Evolutionary conservation across 805 yeast genomes (phyloP).

Genomic region (Kuraishia ogatae): DNA sequence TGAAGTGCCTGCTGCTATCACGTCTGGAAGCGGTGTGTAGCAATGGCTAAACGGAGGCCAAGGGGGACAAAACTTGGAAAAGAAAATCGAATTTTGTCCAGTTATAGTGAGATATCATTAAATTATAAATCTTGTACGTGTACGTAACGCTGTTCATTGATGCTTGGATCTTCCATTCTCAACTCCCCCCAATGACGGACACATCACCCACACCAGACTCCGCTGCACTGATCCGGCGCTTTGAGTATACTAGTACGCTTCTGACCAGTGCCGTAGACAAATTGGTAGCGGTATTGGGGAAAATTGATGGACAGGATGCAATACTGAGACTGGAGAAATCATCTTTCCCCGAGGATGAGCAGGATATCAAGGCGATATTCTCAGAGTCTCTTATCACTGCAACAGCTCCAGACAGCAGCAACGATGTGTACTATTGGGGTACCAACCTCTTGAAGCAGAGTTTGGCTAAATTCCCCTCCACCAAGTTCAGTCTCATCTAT

Average conservation of each 20-base stretch:
- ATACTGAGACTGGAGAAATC: slow-evolving; percentile 69
- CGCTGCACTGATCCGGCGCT: slow-evolving; percentile 23
- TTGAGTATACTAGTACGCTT: slow-evolving; percentile 38
- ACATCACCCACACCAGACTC: slow-evolving; percentile 3
- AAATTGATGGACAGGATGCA: slow-evolving; percentile 51
- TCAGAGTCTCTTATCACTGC: slow-evolving; percentile 13
- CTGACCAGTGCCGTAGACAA: slow-evolving; percentile 61
- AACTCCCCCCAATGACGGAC: neutral
- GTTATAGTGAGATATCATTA: too few relatives aligned
- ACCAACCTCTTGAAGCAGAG: slow-evolving; percentile 39
- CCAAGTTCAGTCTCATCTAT: slow-evolving; percentile 68
- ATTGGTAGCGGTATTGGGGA: slow-evolving; percentile 58
- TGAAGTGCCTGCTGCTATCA: too few relatives aligned
- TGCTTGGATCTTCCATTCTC: too few relatives aligned
- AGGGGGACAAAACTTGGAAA: too few relatives aligned
- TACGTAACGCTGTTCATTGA: too few relatives aligned
- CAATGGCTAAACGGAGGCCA: too few relatives aligned
- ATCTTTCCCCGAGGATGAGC: slow-evolving; percentile 37
- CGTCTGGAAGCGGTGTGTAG: too few relatives aligned
- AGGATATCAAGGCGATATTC: slow-evolving; percentile 8
- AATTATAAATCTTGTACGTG: too few relatives aligned
- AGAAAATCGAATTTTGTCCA: too few relatives aligned
- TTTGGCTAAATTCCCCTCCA: slow-evolving; percentile 41
- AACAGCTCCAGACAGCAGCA: slow-evolving; percentile 40
- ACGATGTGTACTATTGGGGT: slow-evolving; percentile 87